Percentiles rank a stretch among this genome's conserved stretches.
These are phyloP conservation scores for Entophlyctis luteolus DNA, from an alignment of 192 early-diverging fungal species.

Conservation along the genomic window DNA sequence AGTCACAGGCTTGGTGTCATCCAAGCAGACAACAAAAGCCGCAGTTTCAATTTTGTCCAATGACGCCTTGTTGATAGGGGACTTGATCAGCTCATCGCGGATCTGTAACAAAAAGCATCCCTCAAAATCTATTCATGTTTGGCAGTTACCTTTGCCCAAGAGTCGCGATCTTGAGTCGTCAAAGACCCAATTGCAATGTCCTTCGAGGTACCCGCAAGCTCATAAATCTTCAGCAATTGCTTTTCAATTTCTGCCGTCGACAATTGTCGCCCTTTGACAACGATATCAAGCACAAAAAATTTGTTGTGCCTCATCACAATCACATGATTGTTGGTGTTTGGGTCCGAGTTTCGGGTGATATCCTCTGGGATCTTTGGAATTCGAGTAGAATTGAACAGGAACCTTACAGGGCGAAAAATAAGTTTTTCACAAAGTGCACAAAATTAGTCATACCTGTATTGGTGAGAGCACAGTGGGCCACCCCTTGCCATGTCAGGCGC, in stretches of 20 bases:
- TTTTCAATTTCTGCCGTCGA: slow-evolving; percentile 77
- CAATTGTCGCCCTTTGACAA: slow-evolving; percentile 73
- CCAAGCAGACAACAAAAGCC: slow-evolving; percentile 86
- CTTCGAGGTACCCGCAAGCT: slow-evolving; percentile 60
- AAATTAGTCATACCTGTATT: slow-evolving; percentile 70
- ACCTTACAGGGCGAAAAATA: neutral
- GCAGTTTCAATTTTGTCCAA: slow-evolving; percentile 83
- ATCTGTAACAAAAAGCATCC: neutral
- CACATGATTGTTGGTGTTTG: slow-evolving; percentile 74
- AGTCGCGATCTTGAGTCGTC: slow-evolving; percentile 91
- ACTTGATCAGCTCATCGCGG: slow-evolving; percentile 26
- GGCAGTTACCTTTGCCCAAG: slow-evolving; percentile 73
- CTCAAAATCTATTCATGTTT: neutral
- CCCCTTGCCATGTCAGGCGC: slow-evolving; percentile 77
- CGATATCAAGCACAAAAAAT: slow-evolving; percentile 76
- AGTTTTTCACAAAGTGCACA: neutral
- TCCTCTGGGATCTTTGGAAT: slow-evolving; percentile 85
- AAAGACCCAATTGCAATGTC: slow-evolving; percentile 80
- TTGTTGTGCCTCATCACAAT: slow-evolving; percentile 86
- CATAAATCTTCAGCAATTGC: slow-evolving; percentile 71
- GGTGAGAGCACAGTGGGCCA: slow-evolving; percentile 79
- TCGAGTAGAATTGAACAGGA: slow-evolving; percentile 93
- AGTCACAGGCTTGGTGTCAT: slow-evolving; percentile 81
- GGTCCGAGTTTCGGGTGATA: slow-evolving; percentile 68
- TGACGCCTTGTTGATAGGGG: slow-evolving; percentile 65